Evolutionary conservation across 495 filamentous ascomycete genomes (phyloP), one percentile per base, ranked within the genome.

Genomic region (Annulohypoxylon stygium): DNA sequence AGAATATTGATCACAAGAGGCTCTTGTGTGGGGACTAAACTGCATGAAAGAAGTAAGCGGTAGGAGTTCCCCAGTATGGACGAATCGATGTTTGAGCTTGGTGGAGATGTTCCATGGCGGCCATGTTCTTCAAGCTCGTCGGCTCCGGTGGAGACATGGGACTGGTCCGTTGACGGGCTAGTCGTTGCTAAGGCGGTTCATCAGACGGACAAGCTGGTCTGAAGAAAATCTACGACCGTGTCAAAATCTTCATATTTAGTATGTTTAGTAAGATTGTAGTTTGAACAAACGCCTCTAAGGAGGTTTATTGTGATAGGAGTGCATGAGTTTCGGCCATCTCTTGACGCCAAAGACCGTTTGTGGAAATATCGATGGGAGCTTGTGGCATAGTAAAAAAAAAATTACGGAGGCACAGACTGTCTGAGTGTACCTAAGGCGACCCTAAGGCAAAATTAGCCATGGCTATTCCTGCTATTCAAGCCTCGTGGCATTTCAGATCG

Each of bases 401-500:
- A 30, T 9, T 61, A 45, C 16, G 37, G 34, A 11, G 41, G 43
- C 60, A 61, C 57, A 64, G 30, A 57, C 23, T 37, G 23, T 61
- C 37, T 50, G 45, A 51, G 47, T 54, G 60, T 59, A 59, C 39
- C 39, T 43, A 43, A 39, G 5, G 30, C 30, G 30, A 30, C 30
- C 30, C 30, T 30, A 30, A 43, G 50, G 48, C 57, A 33, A 53
- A 47, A 63, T 50, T 61, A 54, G 55, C 68, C 61, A 48, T 30
- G 45, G 37, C 43, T 53, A 55, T 47, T 47, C 26, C 30, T 30
- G 5, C 30, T 30, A 30, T 30, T 6, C 57, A 69, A 66, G 47
- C 72, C 72, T 75, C 72, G 67, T 75, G 72, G 72, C 53, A 70
- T 75, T 67, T 65, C 51, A 70, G 72, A 75, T 75, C 72, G 72